Conservation (phyloP, 2,329 filamentous ascomycete genomes). For the Neofusicoccum sp. region DNA sequence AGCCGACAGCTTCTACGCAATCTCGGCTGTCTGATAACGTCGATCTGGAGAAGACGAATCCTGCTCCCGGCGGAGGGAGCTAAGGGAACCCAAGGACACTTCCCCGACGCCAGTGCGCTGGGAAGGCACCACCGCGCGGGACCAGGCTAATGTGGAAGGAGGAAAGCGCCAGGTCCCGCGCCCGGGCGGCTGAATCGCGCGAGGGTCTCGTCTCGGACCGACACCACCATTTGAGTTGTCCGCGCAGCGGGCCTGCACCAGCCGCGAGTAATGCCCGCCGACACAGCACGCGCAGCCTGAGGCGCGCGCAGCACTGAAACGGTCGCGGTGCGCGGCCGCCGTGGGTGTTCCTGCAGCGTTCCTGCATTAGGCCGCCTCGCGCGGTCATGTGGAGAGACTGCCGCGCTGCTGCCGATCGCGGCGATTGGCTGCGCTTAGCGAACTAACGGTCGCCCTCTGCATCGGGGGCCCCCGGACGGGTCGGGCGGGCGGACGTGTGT, state of each 20-base stretch:
- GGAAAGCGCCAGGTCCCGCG: conserved; percentile 21
- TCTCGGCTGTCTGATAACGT: conserved; percentile 38
- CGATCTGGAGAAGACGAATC: conserved; percentile 29
- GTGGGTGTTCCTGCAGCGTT: conserved; percentile 43
- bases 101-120: conserved; percentile 41
- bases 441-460: conserved; percentile 11
- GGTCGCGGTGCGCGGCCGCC: conserved; percentile 11
- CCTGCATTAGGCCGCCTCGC: conserved; percentile 39
- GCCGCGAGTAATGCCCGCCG: conserved; percentile 11
- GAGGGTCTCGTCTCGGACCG: conserved; percentile 22
- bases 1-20: conserved; percentile 36
- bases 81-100: conserved; percentile 39
- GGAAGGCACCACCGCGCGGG: conserved; percentile 10
- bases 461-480: conserved; percentile 8
- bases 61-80: conserved; percentile 21
- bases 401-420: conserved; percentile 15
- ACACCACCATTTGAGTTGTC: conserved; percentile 15
- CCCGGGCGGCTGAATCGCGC: conserved; percentile 27
- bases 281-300: background rate
- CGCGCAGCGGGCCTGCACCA: conserved; percentile 7
- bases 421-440: conserved; percentile 18
- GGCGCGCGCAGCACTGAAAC: conserved; percentile 18
- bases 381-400: conserved; percentile 13
- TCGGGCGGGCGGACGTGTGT: conserved; percentile 19
- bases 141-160: conserved; percentile 17